Evolutionary conservation across 768 basidiomycete genomes (phyloP).

Genomic region (Mycena olivaceomarginata): DNA sequence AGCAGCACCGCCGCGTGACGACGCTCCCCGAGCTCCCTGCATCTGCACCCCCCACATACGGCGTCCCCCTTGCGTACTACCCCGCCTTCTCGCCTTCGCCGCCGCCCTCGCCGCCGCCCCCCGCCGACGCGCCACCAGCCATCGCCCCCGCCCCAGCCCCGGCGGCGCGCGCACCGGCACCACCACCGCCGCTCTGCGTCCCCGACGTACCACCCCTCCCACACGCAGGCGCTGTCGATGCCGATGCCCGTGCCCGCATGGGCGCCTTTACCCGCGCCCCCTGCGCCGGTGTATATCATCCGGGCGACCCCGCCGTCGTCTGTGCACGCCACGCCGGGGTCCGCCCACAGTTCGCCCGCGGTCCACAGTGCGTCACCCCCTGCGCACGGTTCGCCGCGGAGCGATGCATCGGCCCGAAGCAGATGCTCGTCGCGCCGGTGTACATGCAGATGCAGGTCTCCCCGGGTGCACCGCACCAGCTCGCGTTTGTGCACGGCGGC

Average conservation of each 20-base stretch:
- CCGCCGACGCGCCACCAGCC: not conserved
- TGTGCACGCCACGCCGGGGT: not conserved
- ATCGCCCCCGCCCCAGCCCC: not conserved
- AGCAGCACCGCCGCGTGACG: constrained; percentile 22
- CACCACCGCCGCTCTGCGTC: constrained; percentile 41
- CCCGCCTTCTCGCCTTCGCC: constrained; percentile 35
- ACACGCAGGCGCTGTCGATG: not conserved
- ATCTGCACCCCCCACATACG: not conserved
- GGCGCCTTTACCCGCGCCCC: constrained; percentile 30
- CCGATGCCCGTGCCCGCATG: constrained; percentile 4
- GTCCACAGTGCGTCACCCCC: no score
- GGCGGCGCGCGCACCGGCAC: constrained; percentile 4
- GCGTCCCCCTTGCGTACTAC: constrained; percentile 19
- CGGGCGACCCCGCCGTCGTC: constrained; percentile 20
- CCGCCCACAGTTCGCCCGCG: not conserved
- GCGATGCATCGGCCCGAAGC: not conserved
- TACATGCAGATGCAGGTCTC: constrained; percentile 41
- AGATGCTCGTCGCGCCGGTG: constrained; percentile 41
- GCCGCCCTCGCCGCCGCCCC: not conserved
- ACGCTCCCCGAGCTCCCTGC: not conserved
- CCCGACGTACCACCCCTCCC: constrained; percentile 22
- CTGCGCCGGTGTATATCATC: constrained; percentile 41
- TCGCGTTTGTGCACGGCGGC: constrained; percentile 10
- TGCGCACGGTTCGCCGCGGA: no score
- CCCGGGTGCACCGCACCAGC: constrained; percentile 7